A percentile compares a stretch with the other conserved stretches of the same genome.
Conservation (phyloP, 139 green algal genomes). For the Volvox africanus region DNA sequence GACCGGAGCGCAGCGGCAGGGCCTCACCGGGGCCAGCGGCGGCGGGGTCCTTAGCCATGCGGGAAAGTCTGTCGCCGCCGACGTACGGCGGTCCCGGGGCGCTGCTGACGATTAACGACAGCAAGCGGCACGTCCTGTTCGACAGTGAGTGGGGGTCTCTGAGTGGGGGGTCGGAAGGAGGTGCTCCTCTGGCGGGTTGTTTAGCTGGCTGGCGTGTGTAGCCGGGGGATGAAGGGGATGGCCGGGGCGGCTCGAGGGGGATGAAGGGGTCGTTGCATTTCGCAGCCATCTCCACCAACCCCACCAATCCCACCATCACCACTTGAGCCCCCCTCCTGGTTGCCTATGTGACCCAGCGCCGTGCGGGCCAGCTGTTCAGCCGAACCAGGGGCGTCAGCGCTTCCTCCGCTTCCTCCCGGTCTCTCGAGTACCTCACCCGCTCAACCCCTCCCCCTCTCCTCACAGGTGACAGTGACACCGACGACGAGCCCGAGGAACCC, state of each 20-base stretch:
- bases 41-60: too few relatives aligned
- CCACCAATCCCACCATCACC: background rate
- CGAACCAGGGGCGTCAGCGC: too few relatives aligned
- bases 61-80: conserved; percentile 12
- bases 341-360: too few relatives aligned
- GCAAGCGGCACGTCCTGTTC: conserved; percentile 36
- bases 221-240: too few relatives aligned
- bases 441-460: background rate
- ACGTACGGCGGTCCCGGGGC: background rate
- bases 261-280: too few relatives aligned
- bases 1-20: background rate
- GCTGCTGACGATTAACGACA: conserved; percentile 7
- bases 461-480: conserved; percentile 38
- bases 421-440: background rate
- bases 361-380: too few relatives aligned
- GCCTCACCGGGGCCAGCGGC: background rate
- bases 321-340: too few relatives aligned
- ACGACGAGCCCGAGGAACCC: conserved; percentile 22
- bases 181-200: too few relatives aligned
- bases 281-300: background rate
- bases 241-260: too few relatives aligned
- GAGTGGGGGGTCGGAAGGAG: too few relatives aligned
- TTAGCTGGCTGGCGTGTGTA: too few relatives aligned
- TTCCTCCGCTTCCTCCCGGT: background rate
- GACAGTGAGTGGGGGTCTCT: conserved; percentile 26